A percentile compares a stretch with the other conserved stretches of the same genome.
These are phyloP conservation scores for Diaporthe sp. DNA, from an alignment of 2,329 filamentous ascomycete genomes.

Conservation along the genomic window DNA sequence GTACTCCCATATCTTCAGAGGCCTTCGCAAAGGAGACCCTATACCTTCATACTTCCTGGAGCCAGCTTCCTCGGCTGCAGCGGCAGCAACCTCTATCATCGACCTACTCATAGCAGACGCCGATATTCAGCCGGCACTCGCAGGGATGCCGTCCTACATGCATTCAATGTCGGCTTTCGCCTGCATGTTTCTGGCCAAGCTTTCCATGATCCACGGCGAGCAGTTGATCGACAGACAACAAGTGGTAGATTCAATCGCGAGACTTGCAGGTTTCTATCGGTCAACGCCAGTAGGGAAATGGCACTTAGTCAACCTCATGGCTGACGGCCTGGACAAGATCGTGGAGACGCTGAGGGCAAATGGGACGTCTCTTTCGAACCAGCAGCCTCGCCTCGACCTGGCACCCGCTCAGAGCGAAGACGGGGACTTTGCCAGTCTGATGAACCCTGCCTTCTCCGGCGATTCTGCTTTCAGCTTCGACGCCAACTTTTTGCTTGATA, in stretches of 20 bases:
- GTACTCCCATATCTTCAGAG: constrained; percentile 50
- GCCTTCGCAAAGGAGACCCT: constrained; percentile 38
- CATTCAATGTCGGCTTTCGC: constrained; percentile 68
- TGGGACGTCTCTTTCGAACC: neutral
- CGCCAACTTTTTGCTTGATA: constrained; percentile 20
- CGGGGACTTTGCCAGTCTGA: neutral
- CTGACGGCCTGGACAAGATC: constrained; percentile 45
- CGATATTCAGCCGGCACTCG: constrained; percentile 50
- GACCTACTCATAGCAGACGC: constrained; percentile 53
- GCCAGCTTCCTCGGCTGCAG: constrained; percentile 40
- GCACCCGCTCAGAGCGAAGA: neutral
- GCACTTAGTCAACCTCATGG: constrained; percentile 63
- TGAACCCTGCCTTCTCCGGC: neutral
- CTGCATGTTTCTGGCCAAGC: constrained; percentile 65
- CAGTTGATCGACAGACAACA: constrained; percentile 54
- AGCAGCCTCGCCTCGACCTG: neutral
- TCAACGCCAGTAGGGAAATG: constrained; percentile 57
- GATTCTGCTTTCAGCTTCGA: constrained; percentile 6
- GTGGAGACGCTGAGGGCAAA: constrained; percentile 18
- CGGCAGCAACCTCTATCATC: constrained; percentile 54
- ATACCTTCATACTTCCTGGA: constrained; percentile 37
- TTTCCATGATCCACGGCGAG: constrained; percentile 56
- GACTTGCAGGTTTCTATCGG: constrained; percentile 56
- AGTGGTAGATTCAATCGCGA: constrained; percentile 55
- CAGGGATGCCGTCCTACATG: constrained; percentile 65